Percentiles rank a stretch among this genome's conserved stretches.
Evolutionary conservation across 2,329 filamentous ascomycete genomes (phyloP).

Genomic region (Fusarium avenaceum): DNA sequence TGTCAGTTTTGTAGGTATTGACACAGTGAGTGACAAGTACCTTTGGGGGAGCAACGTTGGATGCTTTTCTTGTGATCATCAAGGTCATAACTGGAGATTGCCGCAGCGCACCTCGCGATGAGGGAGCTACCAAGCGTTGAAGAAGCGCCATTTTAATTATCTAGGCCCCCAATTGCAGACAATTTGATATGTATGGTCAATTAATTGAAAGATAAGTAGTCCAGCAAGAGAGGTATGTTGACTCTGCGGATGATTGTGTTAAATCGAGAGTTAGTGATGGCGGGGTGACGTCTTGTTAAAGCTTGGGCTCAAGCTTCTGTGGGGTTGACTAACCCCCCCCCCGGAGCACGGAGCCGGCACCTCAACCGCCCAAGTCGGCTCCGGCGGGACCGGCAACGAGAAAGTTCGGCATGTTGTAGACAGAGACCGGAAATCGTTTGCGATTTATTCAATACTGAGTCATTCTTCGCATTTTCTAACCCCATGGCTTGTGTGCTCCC

Average conservation of each 20-base stretch:
- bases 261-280: conserved; percentile 30
- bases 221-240: neutral
- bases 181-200: neutral
- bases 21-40: conserved; percentile 43
- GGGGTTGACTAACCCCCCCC: conserved; percentile 33
- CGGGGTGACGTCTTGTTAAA: conserved; percentile 48
- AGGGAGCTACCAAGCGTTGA: conserved; percentile 50
- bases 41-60: conserved; percentile 62
- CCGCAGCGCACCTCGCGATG: conserved; percentile 49
- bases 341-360: conserved; percentile 48
- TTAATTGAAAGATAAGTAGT: neutral
- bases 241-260: conserved; percentile 12
- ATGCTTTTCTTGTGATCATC: conserved; percentile 57
- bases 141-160: conserved; percentile 50
- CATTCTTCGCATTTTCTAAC: neutral
- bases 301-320: conserved; percentile 37
- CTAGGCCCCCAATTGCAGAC: neutral
- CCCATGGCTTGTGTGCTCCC: neutral
- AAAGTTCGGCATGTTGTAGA: conserved; percentile 2
- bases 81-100: conserved; percentile 48
- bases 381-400: conserved; percentile 28
- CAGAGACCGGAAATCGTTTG: neutral
- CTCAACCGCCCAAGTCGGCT: conserved; percentile 24
- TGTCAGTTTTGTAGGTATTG: neutral
- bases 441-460: neutral